These are phyloP conservation scores for Chaetomium tenue DNA, from an alignment of 495 filamentous ascomycete species.

Conservation along the genomic window DNA sequence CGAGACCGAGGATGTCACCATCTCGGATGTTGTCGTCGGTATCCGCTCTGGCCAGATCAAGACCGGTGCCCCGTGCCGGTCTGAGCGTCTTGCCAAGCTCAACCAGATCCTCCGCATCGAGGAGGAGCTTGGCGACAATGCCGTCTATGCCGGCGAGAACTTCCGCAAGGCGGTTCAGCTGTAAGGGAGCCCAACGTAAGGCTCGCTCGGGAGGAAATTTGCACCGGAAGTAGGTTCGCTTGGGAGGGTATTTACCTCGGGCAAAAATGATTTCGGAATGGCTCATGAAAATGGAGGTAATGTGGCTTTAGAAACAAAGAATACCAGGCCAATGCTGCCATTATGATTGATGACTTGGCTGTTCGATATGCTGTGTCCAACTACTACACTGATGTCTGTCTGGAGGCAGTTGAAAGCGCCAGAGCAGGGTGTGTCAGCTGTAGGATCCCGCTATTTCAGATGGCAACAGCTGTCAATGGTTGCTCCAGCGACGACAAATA, in stretches of 20 bases:
- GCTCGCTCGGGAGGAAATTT: constrained; percentile 26
- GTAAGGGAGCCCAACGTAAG: constrained; percentile 47
- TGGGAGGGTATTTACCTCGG: constrained; percentile 26
- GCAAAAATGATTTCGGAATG: constrained; percentile 28
- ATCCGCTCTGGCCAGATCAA: constrained; percentile 97
- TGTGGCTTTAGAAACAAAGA: constrained; percentile 26
- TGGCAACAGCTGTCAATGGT: constrained; percentile 23
- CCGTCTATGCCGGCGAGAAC: constrained; percentile 83
- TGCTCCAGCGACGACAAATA: constrained; percentile 27
- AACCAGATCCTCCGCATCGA: constrained; percentile 99
- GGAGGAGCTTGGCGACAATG: constrained; percentile 93
- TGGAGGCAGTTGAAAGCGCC: not conserved
- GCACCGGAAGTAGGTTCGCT: constrained; percentile 11
- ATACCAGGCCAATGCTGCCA: constrained; percentile 26
- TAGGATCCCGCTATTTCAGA: constrained; percentile 9
- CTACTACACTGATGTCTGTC: no score
- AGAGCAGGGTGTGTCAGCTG: not conserved
- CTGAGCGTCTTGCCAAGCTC: constrained; percentile 97
- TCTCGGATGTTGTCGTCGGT: constrained; percentile 95
- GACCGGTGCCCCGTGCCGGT: constrained; percentile 93
- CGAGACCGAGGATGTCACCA: constrained; percentile 99
- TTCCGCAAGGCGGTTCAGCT: constrained; percentile 89
- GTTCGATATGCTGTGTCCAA: not conserved
- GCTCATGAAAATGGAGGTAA: constrained; percentile 34
- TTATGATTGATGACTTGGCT: not conserved